Evolutionary conservation across 805 yeast species (phyloP), one percentile per base, ranked within the genome.

Genomic region (Allodekkera sacchari): DNA sequence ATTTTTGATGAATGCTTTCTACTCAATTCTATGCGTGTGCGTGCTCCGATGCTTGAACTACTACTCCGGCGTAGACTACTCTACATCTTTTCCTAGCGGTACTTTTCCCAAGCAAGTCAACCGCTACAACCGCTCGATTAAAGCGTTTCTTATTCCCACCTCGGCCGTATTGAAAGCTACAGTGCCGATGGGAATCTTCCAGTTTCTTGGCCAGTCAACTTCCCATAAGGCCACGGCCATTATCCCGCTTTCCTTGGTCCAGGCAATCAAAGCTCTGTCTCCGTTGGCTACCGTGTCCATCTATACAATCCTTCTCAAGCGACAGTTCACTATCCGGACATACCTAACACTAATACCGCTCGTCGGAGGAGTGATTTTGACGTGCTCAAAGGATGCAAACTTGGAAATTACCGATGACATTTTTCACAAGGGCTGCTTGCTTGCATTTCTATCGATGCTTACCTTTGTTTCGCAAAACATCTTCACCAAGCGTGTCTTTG

Each of bases 211-310:
- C 14, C 97, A 89, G 55, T 75, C 88, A 39, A 74, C 94, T 10
- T 74, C 94, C 6, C 96, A 88, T 53, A 82, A 83, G 50, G 89
- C 97, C n/a, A 87, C 96, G 3, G 71, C 88, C 2, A 56, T 83
- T 38, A 83, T 92, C 31, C 96, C 96, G 0, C 96, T 92, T n/a
- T 83, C 96, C 5, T 61, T 88, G 42, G 96, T 92, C 14, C 96
- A 89, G 55, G 87, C 96, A 7, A 77, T 89, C 45, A 92, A 92
- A 60, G 92, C 96, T 2, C 63, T 89, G 23, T 79, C 94, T 20
- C 98, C 98, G 3, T 64, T 89, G 17, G 72, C 84, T 30, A 89
- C 97, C 0, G 96, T 92, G 9, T 55, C 74, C 19, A 83, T 83
- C 26, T 87, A 87, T 58, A 66, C 82, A 42, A 38, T 77, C 9